Evolutionary conservation across 176 grass and related monocot species (phyloP).

Genomic region (Oryza brachyantha): DNA sequence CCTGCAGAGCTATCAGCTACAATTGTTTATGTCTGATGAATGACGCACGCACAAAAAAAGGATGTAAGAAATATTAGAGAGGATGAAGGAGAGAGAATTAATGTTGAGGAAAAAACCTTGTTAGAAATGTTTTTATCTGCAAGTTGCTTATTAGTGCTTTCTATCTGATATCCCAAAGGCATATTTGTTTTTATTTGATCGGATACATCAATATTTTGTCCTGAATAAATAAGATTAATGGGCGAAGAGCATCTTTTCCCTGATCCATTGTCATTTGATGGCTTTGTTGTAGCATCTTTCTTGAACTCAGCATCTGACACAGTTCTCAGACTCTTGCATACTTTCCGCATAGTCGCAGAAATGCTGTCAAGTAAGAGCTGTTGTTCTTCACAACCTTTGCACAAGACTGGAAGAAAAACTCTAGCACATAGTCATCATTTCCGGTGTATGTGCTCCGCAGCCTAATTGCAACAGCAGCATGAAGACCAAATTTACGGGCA

Average conservation of each 20-base stretch:
- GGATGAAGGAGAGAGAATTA: neutral
- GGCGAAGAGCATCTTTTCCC: neutral
- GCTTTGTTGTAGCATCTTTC: neutral
- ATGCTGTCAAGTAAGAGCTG: constrained; percentile 52
- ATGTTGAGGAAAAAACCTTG: constrained; percentile 11
- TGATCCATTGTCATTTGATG: neutral
- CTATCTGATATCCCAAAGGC: constrained; percentile 9
- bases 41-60: neutral
- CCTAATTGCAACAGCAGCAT: constrained; percentile 56
- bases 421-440: constrained; percentile 60
- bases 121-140: neutral
- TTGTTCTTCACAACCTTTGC: constrained; percentile 48
- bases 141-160: neutral
- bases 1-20: neutral
- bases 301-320: constrained; percentile 50
- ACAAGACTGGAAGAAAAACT: constrained; percentile 59
- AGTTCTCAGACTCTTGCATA: constrained; percentile 56
- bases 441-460: constrained; percentile 54
- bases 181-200: neutral
- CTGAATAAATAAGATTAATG: constrained; percentile 1
- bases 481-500: constrained; percentile 56
- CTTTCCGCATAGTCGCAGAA: constrained; percentile 40
- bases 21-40: neutral
- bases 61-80: neutral
- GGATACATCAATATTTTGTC: neutral